Evolutionary conservation across 1,139 yeast genomes (phyloP).

Genomic region (Pichia sp.): DNA sequence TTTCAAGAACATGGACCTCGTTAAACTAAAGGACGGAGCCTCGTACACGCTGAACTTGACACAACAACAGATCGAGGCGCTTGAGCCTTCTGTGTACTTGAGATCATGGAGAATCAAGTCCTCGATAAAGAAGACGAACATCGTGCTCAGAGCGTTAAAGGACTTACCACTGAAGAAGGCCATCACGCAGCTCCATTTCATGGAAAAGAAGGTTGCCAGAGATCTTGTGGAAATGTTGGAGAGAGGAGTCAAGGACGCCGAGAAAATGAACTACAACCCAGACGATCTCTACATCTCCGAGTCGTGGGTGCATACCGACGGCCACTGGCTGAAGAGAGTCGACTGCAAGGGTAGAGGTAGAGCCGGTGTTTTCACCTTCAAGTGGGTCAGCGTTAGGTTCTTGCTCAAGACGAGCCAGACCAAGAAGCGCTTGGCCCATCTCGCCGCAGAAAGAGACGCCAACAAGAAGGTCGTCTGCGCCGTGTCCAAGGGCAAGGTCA

Average conservation of each 20-base stretch:
- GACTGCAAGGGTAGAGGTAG: constrained; percentile 92
- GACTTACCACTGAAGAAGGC: constrained; percentile 72
- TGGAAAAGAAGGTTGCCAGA: constrained; percentile 71
- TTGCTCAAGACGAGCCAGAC: constrained; percentile 66
- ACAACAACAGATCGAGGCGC: constrained; percentile 61
- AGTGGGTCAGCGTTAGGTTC: constrained; percentile 76
- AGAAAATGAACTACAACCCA: constrained; percentile 52
- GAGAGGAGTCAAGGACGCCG: constrained; percentile 68
- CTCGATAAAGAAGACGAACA: constrained; percentile 82
- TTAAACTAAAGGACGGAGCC: constrained; percentile 40
- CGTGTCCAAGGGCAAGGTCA: constrained; percentile 38
- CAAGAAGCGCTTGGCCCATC: constrained; percentile 56
- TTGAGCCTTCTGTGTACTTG: constrained; percentile 81
- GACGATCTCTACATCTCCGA: constrained; percentile 68
- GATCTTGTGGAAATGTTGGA: constrained; percentile 75
- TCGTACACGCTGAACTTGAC: constrained; percentile 54
- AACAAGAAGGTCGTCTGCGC: constrained; percentile 42
- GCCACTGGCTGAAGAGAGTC: constrained; percentile 63
- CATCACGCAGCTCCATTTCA: constrained; percentile 88
- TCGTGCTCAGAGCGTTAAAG: constrained; percentile 67
- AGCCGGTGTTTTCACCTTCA: constrained; percentile 70
- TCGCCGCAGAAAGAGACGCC: constrained; percentile 36
- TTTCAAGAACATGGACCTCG: constrained; percentile 58
- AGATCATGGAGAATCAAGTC: constrained; percentile 77
- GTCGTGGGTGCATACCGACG: constrained; percentile 93